Evolutionary conservation across 2,329 filamentous ascomycete species (phyloP).

Genomic region (Paramyrothecium roridum): DNA sequence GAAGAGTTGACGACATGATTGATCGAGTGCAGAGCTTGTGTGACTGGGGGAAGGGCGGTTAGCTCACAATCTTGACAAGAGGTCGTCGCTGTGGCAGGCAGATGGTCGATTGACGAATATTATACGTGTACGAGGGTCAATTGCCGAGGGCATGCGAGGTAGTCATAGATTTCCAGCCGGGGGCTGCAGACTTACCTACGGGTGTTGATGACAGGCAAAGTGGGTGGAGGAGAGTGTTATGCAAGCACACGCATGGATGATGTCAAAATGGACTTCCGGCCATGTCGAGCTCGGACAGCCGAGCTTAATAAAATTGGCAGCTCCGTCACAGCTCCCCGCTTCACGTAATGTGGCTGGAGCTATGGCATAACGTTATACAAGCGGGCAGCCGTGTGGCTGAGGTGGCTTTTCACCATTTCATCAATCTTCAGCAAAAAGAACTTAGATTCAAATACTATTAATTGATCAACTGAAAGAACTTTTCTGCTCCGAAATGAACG

Average conservation of each 20-base stretch:
- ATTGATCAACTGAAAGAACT: too few relatives aligned
- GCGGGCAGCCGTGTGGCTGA: neutral
- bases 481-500: too few relatives aligned
- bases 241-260: neutral
- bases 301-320: neutral
- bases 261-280: neutral
- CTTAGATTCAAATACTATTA: neutral
- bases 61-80: neutral
- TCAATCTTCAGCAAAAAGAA: neutral
- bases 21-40: neutral
- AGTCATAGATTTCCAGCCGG: neutral
- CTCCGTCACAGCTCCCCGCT: neutral
- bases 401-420: neutral
- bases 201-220: neutral
- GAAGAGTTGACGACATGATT: constrained; percentile 72
- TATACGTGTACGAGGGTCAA: too few relatives aligned
- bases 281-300: neutral
- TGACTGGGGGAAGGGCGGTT: neutral
- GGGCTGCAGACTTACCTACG: neutral
- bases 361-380: neutral
- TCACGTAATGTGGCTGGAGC: neutral
- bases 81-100: neutral
- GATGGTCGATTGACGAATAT: too few relatives aligned
- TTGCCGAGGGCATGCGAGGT: too few relatives aligned
- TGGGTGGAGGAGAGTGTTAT: neutral